These are phyloP conservation scores for Leucocoprinus leucothites DNA, from an alignment of 768 basidiomycete genomes.

Conservation along the genomic window DNA sequence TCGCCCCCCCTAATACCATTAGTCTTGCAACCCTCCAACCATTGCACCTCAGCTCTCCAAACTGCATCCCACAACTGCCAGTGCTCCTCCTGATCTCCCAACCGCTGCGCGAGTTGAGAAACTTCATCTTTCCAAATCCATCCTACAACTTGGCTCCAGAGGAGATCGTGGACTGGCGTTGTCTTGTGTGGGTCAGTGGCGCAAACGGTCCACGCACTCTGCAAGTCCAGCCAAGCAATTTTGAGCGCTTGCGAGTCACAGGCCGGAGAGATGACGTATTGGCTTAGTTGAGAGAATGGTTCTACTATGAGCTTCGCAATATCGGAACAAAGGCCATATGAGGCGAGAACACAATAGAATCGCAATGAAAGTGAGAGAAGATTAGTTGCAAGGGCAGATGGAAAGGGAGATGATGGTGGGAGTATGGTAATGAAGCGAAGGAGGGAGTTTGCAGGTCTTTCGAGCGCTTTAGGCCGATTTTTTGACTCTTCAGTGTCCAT, in stretches of 20 bases:
- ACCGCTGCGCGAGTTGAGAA: conserved; percentile 31
- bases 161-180: conserved; percentile 79
- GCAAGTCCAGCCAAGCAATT: conserved; percentile 52
- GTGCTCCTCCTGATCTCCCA: conserved; percentile 29
- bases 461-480: neutral
- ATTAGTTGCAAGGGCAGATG: conserved; percentile 39
- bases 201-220: conserved; percentile 75
- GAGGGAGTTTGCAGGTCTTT: conserved; percentile 52
- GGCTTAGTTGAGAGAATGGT: conserved; percentile 49
- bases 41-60: conserved; percentile 57
- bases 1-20: conserved; percentile 71
- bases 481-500: neutral
- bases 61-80: conserved; percentile 45
- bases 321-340: conserved; percentile 77
- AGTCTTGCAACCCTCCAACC: conserved; percentile 74
- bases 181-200: conserved; percentile 91
- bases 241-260: conserved; percentile 35
- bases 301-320: conserved; percentile 62
- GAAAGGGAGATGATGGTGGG: conserved; percentile 40
- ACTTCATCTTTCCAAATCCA: conserved; percentile 73
- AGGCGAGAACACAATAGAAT: conserved; percentile 62
- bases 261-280: conserved; percentile 38
- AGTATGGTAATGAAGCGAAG: conserved; percentile 68
- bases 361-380: conserved; percentile 58
- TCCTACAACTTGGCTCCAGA: conserved; percentile 84